Base-by-base conservation (phyloP, 345 rosid genomes). In the Hypericum perforatum region DNA sequence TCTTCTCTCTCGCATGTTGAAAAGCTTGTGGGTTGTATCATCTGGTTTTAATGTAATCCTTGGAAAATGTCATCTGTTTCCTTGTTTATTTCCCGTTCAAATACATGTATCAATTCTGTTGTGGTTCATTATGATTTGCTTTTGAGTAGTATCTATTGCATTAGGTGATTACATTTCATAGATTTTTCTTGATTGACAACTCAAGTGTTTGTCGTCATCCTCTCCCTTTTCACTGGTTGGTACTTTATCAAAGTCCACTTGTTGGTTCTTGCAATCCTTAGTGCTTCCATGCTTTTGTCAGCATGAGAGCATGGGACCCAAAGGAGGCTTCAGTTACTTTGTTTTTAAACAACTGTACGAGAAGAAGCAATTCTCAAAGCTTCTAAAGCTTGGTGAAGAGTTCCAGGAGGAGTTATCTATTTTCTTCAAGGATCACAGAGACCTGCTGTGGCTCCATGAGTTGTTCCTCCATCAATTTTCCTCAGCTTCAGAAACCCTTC, bases 371-470 rank as follows among this genome's bases (percentile, higher is more conserved):
- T 80, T 77, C 48, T 78, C 98, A 16, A 79, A 76, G 82, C 82
- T 92, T 68, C 68, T 88, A 59, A 74, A 94, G 76, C 91, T 88
- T 38, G 98, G 98, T 38, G 98, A 92, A 70, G 98, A 92, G 56
- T 92, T 92, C 62, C 94, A 73, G 47, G 89, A 85, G 44, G 94
- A 83, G 66, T 66, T 92, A 43, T 64, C 77, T 37, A 66, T 82
- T 59, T 92, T 83, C 67, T 74, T 92, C 36, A 84, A 75, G 73
- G 76, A 79, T 49, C 86, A 79, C 54, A 69, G 50, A 41, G 73
- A 77, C 64, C 82, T 88, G 32, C 54, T 72, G 62, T 92, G 98
- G 98, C 82, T 88, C 73, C 98, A 88, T 74, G 81, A 85, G 63
- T 61, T 82, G 62, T 92, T 80, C 64, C 87, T 92, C 60, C 88